Percentiles rank a stretch among this genome's conserved stretches.
These are phyloP conservation scores for Boletus tomentosulus DNA, from an alignment of 768 basidiomycete species.

Conservation along the genomic window DNA sequence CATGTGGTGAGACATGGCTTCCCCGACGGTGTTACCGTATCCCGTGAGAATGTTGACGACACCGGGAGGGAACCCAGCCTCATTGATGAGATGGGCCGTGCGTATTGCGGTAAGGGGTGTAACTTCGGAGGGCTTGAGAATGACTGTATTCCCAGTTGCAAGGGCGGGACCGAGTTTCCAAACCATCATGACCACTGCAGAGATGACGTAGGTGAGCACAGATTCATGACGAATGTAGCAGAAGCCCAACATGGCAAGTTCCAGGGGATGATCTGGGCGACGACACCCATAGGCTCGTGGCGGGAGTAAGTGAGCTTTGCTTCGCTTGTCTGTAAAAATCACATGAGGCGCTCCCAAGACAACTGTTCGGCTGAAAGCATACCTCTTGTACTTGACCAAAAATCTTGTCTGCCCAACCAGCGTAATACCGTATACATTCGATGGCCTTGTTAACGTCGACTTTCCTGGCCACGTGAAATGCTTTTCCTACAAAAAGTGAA, in stretches of 20 bases:
- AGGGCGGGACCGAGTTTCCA: constrained; percentile 79
- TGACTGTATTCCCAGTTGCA: constrained; percentile 71
- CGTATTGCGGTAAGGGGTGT: constrained; percentile 65
- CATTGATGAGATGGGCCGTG: constrained; percentile 46
- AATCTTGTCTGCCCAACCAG: constrained; percentile 88
- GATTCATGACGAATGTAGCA: neutral
- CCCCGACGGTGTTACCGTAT: constrained; percentile 64
- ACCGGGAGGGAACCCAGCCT: constrained; percentile 78
- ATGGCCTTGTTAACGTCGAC: constrained; percentile 29
- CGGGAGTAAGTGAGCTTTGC: constrained; percentile 13
- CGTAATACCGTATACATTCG: constrained; percentile 65
- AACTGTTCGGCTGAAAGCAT: neutral
- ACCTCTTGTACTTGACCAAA: constrained; percentile 69
- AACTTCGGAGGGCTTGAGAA: constrained; percentile 80
- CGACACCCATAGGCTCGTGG: constrained; percentile 21
- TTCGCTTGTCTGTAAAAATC: constrained; percentile 25
- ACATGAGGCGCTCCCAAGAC: neutral
- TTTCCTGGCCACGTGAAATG: constrained; percentile 43
- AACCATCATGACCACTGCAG: neutral
- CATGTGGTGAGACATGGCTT: constrained; percentile 66
- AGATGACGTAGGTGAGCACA: neutral
- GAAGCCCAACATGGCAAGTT: constrained; percentile 47
- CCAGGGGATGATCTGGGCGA: constrained; percentile 63
- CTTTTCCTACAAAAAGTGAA: constrained; percentile 42
- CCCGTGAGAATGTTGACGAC: constrained; percentile 76